A percentile compares a stretch with the other conserved stretches of the same genome.
Evolutionary conservation across 2,329 filamentous ascomycete genomes (phyloP).

Genomic region (Metarhizium guizhouense): DNA sequence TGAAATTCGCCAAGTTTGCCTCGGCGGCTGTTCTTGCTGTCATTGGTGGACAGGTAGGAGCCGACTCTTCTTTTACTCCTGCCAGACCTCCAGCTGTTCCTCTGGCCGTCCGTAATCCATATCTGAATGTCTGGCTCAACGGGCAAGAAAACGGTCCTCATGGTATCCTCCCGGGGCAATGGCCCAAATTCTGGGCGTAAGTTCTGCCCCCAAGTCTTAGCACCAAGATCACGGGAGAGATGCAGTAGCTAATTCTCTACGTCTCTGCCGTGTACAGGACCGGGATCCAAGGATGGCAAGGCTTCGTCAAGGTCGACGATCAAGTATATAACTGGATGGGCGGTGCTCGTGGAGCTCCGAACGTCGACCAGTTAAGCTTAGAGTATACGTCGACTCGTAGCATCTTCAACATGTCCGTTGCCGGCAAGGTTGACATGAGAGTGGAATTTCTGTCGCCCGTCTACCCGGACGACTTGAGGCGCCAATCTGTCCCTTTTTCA

Average conservation of each 20-base stretch:
- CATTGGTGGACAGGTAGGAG: slow-evolving; percentile 8
- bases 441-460: slow-evolving; percentile 65
- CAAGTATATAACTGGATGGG: slow-evolving; percentile 61
- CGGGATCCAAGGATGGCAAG: slow-evolving; percentile 53
- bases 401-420: slow-evolving; percentile 59
- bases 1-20: slow-evolving; percentile 14
- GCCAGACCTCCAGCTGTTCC: slow-evolving; percentile 60
- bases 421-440: slow-evolving; percentile 51
- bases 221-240: neutral
- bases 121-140: slow-evolving; percentile 61
- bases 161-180: slow-evolving; percentile 58
- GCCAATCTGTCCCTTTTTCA: slow-evolving; percentile 62
- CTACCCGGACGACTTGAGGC: slow-evolving; percentile 53
- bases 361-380: slow-evolving; percentile 52
- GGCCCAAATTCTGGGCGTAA: slow-evolving; percentile 62
- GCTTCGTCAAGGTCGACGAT: slow-evolving; percentile 60
- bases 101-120: slow-evolving; percentile 66
- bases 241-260: neutral
- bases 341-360: slow-evolving; percentile 34
- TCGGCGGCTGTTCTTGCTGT: slow-evolving; percentile 11
- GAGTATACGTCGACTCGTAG: slow-evolving; percentile 66
- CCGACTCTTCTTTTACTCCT: slow-evolving; percentile 49
- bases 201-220: slow-evolving; percentile 15
- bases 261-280: slow-evolving; percentile 30
- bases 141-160: slow-evolving; percentile 53